Evolutionary conservation across 441 rosid species (phyloP).

Genomic region (Croton setiger): DNA sequence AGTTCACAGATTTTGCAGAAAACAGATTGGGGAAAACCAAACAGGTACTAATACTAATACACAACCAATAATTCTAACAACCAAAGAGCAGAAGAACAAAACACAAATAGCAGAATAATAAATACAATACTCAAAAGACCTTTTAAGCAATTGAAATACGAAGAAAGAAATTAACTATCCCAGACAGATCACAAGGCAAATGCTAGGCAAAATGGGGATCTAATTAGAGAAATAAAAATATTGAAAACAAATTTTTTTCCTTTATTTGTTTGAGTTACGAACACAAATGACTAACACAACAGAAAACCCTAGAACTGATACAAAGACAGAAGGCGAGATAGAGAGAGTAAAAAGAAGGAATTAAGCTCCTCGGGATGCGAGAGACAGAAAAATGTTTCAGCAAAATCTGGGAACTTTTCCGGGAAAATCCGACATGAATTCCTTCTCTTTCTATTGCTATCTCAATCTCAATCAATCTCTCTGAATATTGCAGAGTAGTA

Average conservation of each 20-base stretch:
- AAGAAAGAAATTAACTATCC: constrained; percentile 4
- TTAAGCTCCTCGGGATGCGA: constrained; percentile 5
- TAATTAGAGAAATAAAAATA: background rate
- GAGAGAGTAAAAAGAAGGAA: background rate
- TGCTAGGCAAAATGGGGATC: constrained; percentile 16
- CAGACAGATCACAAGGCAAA: background rate
- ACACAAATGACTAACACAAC: too few species aligned
- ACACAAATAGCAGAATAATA: background rate
- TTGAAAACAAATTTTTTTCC: background rate
- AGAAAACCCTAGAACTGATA: constrained; percentile 4
- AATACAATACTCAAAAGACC: background rate
- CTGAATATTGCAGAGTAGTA: background rate
- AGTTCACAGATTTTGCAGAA: background rate
- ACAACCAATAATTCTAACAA: background rate
- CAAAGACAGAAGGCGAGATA: background rate
- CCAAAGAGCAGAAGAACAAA: background rate
- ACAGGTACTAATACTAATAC: background rate
- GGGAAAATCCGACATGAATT: constrained; percentile 18
- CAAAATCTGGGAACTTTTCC: constrained; percentile 1
- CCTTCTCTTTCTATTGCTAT: constrained; percentile 7
- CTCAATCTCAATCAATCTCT: too few species aligned
- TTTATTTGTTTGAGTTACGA: background rate
- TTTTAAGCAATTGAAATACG: background rate
- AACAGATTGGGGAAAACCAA: background rate
- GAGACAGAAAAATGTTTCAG: background rate